Percentiles rank a stretch among this genome's conserved stretches.
Evolutionary conservation across 768 basidiomycete genomes (phyloP).

Genomic region (Punctularia strigosozonata): DNA sequence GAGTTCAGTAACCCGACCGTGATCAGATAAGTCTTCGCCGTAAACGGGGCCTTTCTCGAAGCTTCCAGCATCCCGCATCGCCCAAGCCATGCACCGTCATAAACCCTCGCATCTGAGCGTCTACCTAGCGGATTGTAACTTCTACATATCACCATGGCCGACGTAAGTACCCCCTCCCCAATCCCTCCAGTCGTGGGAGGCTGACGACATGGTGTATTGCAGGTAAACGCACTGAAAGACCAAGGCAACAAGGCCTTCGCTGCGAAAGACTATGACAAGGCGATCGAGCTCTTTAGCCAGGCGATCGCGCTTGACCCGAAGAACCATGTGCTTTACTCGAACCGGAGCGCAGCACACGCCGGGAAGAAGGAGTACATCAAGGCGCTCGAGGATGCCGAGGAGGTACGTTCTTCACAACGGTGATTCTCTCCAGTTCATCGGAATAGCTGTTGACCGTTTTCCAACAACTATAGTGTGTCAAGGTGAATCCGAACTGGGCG

Average conservation of each 20-base stretch:
- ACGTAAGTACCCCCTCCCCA: no score
- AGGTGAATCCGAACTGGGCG: constrained; percentile 69
- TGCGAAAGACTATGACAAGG: constrained; percentile 84
- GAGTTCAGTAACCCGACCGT: no score
- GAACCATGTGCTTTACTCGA: constrained; percentile 88
- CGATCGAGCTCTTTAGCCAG: constrained; percentile 71
- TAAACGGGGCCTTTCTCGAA: no score
- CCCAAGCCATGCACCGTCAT: no score
- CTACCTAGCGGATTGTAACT: no score
- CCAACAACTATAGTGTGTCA: constrained; percentile 47
- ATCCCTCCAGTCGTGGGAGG: no score
- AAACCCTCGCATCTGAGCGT: no score
- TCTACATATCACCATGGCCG: no score
- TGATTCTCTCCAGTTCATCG: no score
- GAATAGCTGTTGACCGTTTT: neutral
- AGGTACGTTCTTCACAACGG: constrained; percentile 41
- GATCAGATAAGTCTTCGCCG: no score
- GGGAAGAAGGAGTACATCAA: constrained; percentile 69
- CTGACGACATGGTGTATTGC: no score
- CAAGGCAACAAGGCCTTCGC: constrained; percentile 93
- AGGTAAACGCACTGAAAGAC: constrained; percentile 78
- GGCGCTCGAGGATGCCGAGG: constrained; percentile 82
- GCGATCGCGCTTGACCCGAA: constrained; percentile 74
- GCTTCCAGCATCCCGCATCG: no score
- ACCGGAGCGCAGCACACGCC: constrained; percentile 84